Evolutionary conservation across 805 yeast species (phyloP), one percentile per base, ranked within the genome.

Genomic region (Pichia deserticola): DNA sequence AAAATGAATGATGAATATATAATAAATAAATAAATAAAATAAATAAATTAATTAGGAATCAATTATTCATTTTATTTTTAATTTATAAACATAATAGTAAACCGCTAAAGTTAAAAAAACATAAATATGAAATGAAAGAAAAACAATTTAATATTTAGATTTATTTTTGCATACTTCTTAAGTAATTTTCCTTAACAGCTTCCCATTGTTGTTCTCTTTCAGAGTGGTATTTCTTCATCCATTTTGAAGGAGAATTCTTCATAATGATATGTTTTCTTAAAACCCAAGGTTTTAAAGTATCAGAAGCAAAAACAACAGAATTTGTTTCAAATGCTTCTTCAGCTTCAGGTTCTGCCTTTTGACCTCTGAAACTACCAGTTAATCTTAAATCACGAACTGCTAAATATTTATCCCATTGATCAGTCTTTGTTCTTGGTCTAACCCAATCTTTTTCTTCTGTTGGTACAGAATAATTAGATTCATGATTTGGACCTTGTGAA

Each of bases 271-370:
- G 72, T 49, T 65, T 67, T 54, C 71, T 60, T 47, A 67, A 60
- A 38, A 68, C 67, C 72, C 71, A 68, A 29, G 71, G 71, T 48
- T 60, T 66, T 27, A 56, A 52, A 15, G 63, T 61, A 42, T 58
- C 53, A 35, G 66, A 63, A 32, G 64, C 67, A 52, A 66, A 67
- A 29, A 57, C 65, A 41, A 73, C 67, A 10, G 86, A 76, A 63
- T 77, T 81, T n/a, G 86, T 81, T 69, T 82, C 85, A 75, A 88
- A 87, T 34, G 74, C 76, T 53, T 84, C 90, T 37, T 89, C 89
- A 5, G 95, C 95, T 39, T 75, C 68, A 7, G 89, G 77, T 40
- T 72, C 76, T 54, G 79, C 81, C 45, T 75, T 64, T 63, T 86
- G 92, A 37, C 82, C 90, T 62, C 95, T 75, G 60, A 70, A 73